Evolutionary conservation across 495 filamentous ascomycete species (phyloP).

Genomic region (Hypoxylon lienhwacheense): DNA sequence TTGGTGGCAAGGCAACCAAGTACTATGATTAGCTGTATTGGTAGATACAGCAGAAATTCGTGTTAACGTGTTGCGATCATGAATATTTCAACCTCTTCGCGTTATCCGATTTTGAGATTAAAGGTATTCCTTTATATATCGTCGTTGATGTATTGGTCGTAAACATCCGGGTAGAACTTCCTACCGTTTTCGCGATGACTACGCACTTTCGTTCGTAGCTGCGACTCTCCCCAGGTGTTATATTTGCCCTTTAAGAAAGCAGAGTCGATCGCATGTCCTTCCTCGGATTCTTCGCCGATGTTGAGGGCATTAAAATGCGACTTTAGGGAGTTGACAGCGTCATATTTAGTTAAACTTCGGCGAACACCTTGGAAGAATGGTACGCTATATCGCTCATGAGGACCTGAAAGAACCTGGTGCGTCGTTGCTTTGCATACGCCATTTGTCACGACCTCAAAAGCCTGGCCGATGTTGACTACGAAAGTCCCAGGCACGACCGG

Average conservation of each 20-base stretch:
- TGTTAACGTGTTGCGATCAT: neutral
- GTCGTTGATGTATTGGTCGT: slow-evolving; percentile 45
- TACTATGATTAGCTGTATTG: slow-evolving; percentile 35
- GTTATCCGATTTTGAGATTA: neutral
- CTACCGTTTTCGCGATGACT: slow-evolving; percentile 48
- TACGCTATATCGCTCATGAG: slow-evolving; percentile 46
- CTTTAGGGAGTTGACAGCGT: slow-evolving; percentile 40
- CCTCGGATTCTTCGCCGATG: slow-evolving; percentile 17
- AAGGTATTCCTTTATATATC: slow-evolving; percentile 18
- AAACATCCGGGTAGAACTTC: slow-evolving; percentile 46
- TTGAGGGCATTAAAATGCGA: slow-evolving; percentile 33
- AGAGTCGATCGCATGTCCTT: slow-evolving; percentile 45
- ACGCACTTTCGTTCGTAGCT: slow-evolving; percentile 49
- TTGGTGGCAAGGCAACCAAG: slow-evolving; percentile 35
- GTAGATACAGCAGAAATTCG: neutral
- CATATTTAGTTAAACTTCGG: slow-evolving; percentile 42
- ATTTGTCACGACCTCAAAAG: slow-evolving; percentile 59
- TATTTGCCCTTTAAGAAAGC: slow-evolving; percentile 48
- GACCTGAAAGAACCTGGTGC: slow-evolving; percentile 48
- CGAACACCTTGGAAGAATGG: slow-evolving; percentile 54
- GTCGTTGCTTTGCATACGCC: slow-evolving; percentile 56
- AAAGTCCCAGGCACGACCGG: slow-evolving; percentile 53
- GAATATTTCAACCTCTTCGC: neutral
- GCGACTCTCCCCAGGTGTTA: slow-evolving; percentile 53
- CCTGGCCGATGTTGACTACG: slow-evolving; percentile 61